Evolutionary conservation across 1,139 yeast genomes (phyloP).

Genomic region (Geotrichum macrosporum): DNA sequence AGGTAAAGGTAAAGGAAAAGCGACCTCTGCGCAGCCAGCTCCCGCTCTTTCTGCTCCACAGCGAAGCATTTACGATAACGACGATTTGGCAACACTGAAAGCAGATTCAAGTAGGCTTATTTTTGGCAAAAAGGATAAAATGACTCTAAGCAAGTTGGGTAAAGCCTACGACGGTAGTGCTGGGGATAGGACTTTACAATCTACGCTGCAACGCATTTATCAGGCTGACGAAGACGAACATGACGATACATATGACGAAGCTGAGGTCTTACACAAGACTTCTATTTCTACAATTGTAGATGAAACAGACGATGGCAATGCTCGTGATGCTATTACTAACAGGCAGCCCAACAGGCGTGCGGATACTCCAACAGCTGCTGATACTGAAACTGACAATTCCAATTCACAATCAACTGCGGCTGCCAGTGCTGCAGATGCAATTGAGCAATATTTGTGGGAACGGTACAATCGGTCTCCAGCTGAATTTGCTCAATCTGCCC

Average conservation of each 20-base stretch:
- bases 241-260: slow-evolving; percentile 81
- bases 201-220: slow-evolving; percentile 62
- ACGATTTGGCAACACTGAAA: slow-evolving; percentile 35
- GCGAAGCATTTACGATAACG: slow-evolving; percentile 40
- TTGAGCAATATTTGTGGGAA: slow-evolving; percentile 57
- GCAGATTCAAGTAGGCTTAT: slow-evolving; percentile 25
- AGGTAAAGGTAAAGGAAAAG: too few relatives aligned
- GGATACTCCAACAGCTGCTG: too few relatives aligned
- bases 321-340: slow-evolving; percentile 18
- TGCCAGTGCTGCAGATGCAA: slow-evolving; percentile 31
- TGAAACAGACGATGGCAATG: slow-evolving; percentile 17
- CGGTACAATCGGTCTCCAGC: slow-evolving; percentile 47
- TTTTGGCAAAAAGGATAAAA: slow-evolving; percentile 35
- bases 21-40: too few relatives aligned
- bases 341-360: too few relatives aligned
- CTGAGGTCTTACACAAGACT: slow-evolving; percentile 43
- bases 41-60: too few relatives aligned
- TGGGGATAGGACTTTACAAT: slow-evolving; percentile 49
- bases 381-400: too few relatives aligned
- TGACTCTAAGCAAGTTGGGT: slow-evolving; percentile 13
- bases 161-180: slow-evolving; percentile 24
- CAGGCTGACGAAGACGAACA: slow-evolving; percentile 74
- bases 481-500: slow-evolving; percentile 46
- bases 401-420: too few relatives aligned
- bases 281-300: slow-evolving; percentile 38